A percentile compares a stretch with the other conserved stretches of the same genome.
These are phyloP conservation scores for Canna indica DNA, from an alignment of 176 grass and related monocot species.

Conservation along the genomic window DNA sequence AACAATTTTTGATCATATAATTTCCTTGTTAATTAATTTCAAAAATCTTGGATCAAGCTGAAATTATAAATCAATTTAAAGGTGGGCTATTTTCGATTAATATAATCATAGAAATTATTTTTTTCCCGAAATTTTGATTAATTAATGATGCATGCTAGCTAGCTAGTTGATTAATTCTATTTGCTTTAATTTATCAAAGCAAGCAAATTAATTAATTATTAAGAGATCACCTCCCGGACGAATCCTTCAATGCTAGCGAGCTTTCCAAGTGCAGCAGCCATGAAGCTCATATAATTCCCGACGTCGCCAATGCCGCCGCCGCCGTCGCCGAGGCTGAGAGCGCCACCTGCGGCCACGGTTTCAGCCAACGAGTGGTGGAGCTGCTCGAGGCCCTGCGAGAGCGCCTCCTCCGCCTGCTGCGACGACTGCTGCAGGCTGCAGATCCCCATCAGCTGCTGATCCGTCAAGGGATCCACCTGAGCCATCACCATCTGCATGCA, in stretches of 20 bases:
- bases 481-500: constrained; percentile 45
- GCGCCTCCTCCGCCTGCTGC: constrained; percentile 83
- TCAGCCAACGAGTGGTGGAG: constrained; percentile 60
- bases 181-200: too few species aligned
- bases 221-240: constrained; percentile 49
- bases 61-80: too few species aligned
- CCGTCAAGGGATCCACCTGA: constrained; percentile 80
- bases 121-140: too few species aligned
- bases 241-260: constrained; percentile 71
- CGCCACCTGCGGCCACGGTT: constrained; percentile 42
- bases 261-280: constrained; percentile 57
- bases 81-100: too few species aligned
- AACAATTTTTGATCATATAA: too few species aligned
- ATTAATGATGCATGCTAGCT: too few species aligned
- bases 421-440: constrained; percentile 72
- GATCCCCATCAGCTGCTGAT: constrained; percentile 74
- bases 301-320: constrained; percentile 16
- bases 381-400: constrained; percentile 64
- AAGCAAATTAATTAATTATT: not conserved
- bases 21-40: too few species aligned
- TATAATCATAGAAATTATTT: too few species aligned
- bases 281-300: constrained; percentile 54
- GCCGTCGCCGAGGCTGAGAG: constrained; percentile 35
- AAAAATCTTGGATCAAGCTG: too few species aligned
- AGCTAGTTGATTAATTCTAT: too few species aligned